phyloP scores from a whole-genome alignment of 1,139 yeast genomes.

The Scheffersomyces cryptocercus region DNA sequence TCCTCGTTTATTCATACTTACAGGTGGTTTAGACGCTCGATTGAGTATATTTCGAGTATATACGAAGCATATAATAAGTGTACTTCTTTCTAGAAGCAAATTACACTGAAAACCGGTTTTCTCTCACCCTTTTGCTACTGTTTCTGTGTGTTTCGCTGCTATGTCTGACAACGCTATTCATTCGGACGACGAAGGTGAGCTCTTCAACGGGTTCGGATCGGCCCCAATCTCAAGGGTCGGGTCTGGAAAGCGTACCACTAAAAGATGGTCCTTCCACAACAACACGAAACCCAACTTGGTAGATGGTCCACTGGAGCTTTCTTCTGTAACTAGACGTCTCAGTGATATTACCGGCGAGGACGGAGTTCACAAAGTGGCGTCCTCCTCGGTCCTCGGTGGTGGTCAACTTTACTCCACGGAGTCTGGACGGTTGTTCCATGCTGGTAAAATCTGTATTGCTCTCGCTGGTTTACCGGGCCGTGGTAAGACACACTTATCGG shows the following conservation, averaged over 20 bases:
- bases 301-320: slow-evolving; percentile 30
- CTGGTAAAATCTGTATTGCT: slow-evolving; percentile 89
- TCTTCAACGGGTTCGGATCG: slow-evolving; percentile 43
- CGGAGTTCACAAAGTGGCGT: slow-evolving; percentile 51
- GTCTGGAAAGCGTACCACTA: slow-evolving; percentile 28
- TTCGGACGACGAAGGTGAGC: slow-evolving; percentile 36
- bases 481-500: slow-evolving; percentile 92
- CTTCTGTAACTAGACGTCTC: slow-evolving; percentile 30
- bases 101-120: no score
- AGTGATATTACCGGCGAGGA: slow-evolving; percentile 50
- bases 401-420: slow-evolving; percentile 92
- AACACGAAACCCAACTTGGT: slow-evolving; percentile 38
- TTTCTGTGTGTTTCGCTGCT: neutral
- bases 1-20: no score
- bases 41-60: no score
- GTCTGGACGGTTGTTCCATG: slow-evolving; percentile 87
- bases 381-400: slow-evolving; percentile 14
- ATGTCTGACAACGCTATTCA: slow-evolving; percentile 16
- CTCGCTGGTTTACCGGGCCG: slow-evolving; percentile 95
- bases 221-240: slow-evolving; percentile 26
- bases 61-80: no score
- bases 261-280: slow-evolving; percentile 48
- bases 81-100: no score
- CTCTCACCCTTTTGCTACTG: no score
- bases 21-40: no score